Evolutionary conservation across 768 basidiomycete genomes (phyloP).

Genomic region (Leccinum variicolor): DNA sequence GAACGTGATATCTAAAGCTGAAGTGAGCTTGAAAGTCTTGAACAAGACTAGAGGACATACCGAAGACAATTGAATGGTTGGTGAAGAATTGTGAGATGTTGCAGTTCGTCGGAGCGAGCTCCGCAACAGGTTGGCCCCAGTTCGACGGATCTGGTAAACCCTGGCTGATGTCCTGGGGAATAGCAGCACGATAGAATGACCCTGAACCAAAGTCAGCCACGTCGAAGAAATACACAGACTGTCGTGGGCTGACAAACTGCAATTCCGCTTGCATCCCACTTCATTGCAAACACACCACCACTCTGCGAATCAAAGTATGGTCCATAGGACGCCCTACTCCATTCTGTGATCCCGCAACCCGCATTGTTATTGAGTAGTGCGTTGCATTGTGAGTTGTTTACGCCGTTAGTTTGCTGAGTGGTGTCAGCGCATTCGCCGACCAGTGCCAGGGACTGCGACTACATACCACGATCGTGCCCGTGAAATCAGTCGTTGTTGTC

Average conservation of each 20-base stretch:
- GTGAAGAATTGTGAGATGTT: constrained; percentile 55
- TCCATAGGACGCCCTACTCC: constrained; percentile 82
- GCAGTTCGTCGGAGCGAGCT: constrained; percentile 51
- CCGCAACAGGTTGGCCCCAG: constrained; percentile 70
- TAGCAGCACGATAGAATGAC: constrained; percentile 79
- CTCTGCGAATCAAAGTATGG: constrained; percentile 74
- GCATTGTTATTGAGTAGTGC: constrained; percentile 52
- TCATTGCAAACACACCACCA: constrained; percentile 87
- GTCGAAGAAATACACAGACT: not conserved
- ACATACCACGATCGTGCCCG: constrained; percentile 62
- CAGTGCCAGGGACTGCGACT: not conserved
- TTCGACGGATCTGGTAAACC: constrained; percentile 61
- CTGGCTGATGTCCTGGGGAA: constrained; percentile 61
- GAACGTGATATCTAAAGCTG: constrained; percentile 67
- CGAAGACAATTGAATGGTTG: constrained; percentile 75
- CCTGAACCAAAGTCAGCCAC: constrained; percentile 38
- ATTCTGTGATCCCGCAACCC: constrained; percentile 77
- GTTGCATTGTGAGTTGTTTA: constrained; percentile 54
- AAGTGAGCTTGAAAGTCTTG: constrained; percentile 13
- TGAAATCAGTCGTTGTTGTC: constrained; percentile 51
- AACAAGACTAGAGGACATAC: constrained; percentile 37
- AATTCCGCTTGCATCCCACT: constrained; percentile 79
- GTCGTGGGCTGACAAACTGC: constrained; percentile 56
- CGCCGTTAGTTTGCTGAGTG: constrained; percentile 43
- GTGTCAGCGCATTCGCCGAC: constrained; percentile 1